A percentile compares a stretch with the other conserved stretches of the same genome.
These are phyloP conservation scores for Thamnidium elegans DNA, from an alignment of 192 early-diverging fungal genomes.

Conservation along the genomic window DNA sequence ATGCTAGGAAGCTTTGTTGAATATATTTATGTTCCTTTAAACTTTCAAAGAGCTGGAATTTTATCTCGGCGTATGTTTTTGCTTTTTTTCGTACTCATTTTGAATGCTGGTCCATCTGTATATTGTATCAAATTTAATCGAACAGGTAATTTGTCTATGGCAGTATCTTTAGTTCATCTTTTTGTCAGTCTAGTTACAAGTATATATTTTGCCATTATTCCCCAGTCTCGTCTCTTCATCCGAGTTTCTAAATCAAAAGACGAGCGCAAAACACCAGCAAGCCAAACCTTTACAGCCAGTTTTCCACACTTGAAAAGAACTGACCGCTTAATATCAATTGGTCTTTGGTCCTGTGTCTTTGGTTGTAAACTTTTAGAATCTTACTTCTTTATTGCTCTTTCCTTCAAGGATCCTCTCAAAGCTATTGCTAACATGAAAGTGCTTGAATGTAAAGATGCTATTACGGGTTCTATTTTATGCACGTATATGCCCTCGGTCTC, in stretches of 20 bases:
- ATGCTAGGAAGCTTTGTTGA: constrained; percentile 66
- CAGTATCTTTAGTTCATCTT: constrained; percentile 67
- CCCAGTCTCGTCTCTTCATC: constrained; percentile 59
- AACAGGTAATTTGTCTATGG: constrained; percentile 42
- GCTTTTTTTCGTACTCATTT: constrained; percentile 57
- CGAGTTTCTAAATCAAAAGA: constrained; percentile 27
- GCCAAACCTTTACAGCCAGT: constrained; percentile 68
- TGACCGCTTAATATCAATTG: constrained; percentile 69
- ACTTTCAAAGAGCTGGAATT: constrained; percentile 49
- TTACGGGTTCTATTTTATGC: constrained; percentile 57
- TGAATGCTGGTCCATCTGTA: constrained; percentile 66
- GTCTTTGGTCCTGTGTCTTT: constrained; percentile 73
- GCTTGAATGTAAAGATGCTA: constrained; percentile 56
- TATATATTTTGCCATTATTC: constrained; percentile 62
- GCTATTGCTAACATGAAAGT: constrained; percentile 47
- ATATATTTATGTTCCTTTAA: constrained; percentile 69
- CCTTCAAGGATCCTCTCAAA: constrained; percentile 74
- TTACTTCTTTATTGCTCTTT: constrained; percentile 77
- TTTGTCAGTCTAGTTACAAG: constrained; percentile 66
- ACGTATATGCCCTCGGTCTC: constrained; percentile 65
- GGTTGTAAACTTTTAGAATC: constrained; percentile 76
- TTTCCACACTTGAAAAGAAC: constrained; percentile 64
- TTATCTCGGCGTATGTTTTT: constrained; percentile 54
- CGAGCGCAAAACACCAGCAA: constrained; percentile 43
- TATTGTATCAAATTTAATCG: constrained; percentile 53